These are phyloP conservation scores for Exophiala bonariae DNA, from an alignment of 2,329 filamentous ascomycete species.

Conservation along the genomic window DNA sequence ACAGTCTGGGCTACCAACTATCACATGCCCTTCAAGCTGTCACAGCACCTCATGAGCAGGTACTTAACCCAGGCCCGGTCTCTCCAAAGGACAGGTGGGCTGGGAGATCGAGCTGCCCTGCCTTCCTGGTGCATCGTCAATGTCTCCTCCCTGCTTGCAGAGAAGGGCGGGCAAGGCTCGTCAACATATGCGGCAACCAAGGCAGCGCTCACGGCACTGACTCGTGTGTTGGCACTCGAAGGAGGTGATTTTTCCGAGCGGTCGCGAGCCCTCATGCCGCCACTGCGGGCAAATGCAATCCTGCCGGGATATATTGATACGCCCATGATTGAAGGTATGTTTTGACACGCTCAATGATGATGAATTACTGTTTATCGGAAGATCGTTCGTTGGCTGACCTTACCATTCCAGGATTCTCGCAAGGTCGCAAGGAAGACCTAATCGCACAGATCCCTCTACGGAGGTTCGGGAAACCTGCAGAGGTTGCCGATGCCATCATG, in stretches of 20 bases:
- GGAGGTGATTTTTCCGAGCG: constrained; percentile 54
- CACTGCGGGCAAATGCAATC: constrained; percentile 76
- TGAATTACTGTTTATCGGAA: too few species aligned
- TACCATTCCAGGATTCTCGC: constrained; percentile 1
- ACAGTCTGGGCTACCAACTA: constrained; percentile 70
- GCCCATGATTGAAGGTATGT: constrained; percentile 63
- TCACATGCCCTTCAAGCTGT: constrained; percentile 42
- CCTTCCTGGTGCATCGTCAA: constrained; percentile 68
- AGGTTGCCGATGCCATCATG: constrained; percentile 78
- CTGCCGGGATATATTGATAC: constrained; percentile 82
- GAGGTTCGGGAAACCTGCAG: constrained; percentile 66
- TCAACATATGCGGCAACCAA: constrained; percentile 77
- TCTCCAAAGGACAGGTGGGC: neutral
- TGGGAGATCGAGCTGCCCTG: neutral
- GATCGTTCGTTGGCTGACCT: too few species aligned
- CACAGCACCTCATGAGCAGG: constrained; percentile 36
- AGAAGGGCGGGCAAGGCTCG: constrained; percentile 68
- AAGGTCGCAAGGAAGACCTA: constrained; percentile 1
- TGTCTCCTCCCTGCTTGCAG: constrained; percentile 72
- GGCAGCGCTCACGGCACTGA: constrained; percentile 70
- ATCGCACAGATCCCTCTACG: constrained; percentile 60
- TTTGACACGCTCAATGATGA: too few species aligned
- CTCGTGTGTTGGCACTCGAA: constrained; percentile 37
- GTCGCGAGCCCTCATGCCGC: constrained; percentile 44
- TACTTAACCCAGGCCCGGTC: constrained; percentile 9